phyloP scores from a whole-genome alignment of 2,329 filamentous ascomycete species.

The Aspergillus neoniger region DNA sequence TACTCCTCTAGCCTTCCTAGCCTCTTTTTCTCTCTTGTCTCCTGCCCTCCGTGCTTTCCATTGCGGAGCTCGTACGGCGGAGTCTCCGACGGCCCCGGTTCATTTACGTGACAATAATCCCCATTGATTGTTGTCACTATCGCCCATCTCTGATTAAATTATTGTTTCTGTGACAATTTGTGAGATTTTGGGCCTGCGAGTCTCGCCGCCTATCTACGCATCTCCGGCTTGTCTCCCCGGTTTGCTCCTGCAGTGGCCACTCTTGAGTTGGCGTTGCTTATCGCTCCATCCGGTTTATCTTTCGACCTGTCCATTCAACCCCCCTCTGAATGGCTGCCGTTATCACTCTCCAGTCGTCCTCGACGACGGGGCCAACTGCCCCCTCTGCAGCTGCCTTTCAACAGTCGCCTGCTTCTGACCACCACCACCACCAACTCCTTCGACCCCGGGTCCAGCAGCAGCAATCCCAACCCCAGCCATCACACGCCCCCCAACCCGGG shows the following conservation, averaged over 20 bases:
- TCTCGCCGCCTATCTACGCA: not conserved
- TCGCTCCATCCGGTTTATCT: constrained; percentile 7
- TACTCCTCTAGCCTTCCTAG: too few relatives aligned
- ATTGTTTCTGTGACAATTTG: constrained; percentile 4
- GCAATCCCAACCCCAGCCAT: constrained; percentile 25
- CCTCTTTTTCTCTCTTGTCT: constrained; percentile 1
- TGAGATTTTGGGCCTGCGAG: constrained; percentile 5
- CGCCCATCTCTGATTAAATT: not conserved
- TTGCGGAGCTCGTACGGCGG: constrained; percentile 16
- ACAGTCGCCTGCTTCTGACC: constrained; percentile 25
- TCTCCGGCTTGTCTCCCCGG: not conserved
- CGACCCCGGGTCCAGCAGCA: constrained; percentile 28
- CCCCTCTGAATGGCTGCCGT: constrained; percentile 39
- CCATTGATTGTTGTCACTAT: constrained; percentile 13
- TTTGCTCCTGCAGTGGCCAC: constrained; percentile 1
- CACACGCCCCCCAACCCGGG: constrained; percentile 27
- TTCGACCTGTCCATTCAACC: constrained; percentile 9
- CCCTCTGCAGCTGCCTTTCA: constrained; percentile 27
- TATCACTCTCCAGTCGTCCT: constrained; percentile 44
- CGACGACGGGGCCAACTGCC: constrained; percentile 30
- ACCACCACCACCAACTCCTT: constrained; percentile 22
- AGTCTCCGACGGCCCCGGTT: constrained; percentile 15
- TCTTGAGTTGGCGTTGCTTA: not conserved
- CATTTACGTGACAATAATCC: constrained; percentile 23
- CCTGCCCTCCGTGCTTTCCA: not conserved